Base-by-base conservation (phyloP, 1,284 basidiomycete species). In the Schizopora paradoxa region DNA sequence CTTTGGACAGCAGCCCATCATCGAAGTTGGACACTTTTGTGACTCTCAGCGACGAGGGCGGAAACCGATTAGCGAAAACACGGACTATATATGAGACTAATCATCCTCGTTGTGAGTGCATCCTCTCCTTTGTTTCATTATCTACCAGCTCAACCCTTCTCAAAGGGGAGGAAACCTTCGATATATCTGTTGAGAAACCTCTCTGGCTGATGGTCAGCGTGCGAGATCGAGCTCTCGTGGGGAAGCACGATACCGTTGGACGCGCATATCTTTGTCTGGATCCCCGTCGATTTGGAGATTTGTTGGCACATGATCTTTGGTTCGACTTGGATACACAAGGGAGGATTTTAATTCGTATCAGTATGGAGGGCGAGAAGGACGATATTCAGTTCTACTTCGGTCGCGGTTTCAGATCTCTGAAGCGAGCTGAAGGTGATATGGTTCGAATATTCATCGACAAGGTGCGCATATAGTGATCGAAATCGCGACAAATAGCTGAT, bases 351-450 rank as follows among this genome's bases (percentile, higher is more conserved):
- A 69, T 97, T 19, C 78, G 96, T 5, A 78, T 99, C 43, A 95
- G 91, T 61, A 97, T 99, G 93, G 96, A 99, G 61, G 93, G 93
- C 37, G 95, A 98, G 72, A 91, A 95, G 64, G 94, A 97, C 60
- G 96, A 99, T 61, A 91, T 95, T 16, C 88, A 91, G 55, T 99
- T 97, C 72, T 93, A 92, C 69, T 99, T 99, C 61, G 96, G 96
- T 8, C 77, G 92, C 31, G 96, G 88, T 1, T 99, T 99, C 74
- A 76, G 95, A 29, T 93, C 86, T 38, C 65, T 99, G 56, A 98
- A 99, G 67, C 75, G 95, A 19, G 88, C 92, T 0, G 94, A 99
- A 62, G 83, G 79, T 18, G 95, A 99, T 58, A 98, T 99, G 96
- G 80, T 95, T 37, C 77, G 93, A 6, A 89, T 91, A 36, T 95